phyloP scores from a whole-genome alignment of 345 rosid species.

The Stellera chamaejasme region DNA sequence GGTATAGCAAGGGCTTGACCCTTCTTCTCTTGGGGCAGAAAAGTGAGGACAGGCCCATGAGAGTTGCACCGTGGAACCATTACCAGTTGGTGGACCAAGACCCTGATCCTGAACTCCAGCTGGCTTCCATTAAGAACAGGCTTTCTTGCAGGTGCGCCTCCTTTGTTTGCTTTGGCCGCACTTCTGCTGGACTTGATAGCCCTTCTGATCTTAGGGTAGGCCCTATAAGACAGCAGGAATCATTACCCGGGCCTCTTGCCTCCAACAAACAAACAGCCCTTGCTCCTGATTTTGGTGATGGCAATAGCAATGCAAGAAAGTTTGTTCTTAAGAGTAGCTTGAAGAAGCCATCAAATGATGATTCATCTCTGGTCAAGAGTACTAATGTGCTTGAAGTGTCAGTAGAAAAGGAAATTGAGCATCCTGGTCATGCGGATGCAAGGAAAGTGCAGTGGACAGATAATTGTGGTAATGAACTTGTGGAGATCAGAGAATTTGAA shows the following conservation, averaged over 20 bases:
- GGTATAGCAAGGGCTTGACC: slow-evolving; percentile 84
- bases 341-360: slow-evolving; percentile 46
- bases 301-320: slow-evolving; percentile 31
- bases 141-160: slow-evolving; percentile 85
- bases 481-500: slow-evolving; percentile 85
- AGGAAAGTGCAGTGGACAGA: slow-evolving; percentile 97
- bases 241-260: slow-evolving; percentile 37
- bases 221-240: slow-evolving; percentile 54
- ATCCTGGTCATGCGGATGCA: slow-evolving; percentile 36
- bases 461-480: slow-evolving; percentile 83
- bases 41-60: slow-evolving; percentile 81
- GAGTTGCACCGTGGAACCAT: slow-evolving; percentile 92
- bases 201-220: slow-evolving; percentile 79
- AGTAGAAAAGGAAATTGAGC: slow-evolving; percentile 34
- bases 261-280: slow-evolving; percentile 33
- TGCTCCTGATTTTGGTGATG: slow-evolving; percentile 32
- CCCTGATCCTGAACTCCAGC: slow-evolving; percentile 72
- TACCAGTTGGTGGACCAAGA: slow-evolving; percentile 93
- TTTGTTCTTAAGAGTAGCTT: slow-evolving; percentile 63
- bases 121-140: slow-evolving; percentile 82
- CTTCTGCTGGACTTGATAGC: slow-evolving; percentile 70
- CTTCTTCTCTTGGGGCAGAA: slow-evolving; percentile 85
- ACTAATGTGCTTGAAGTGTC: slow-evolving; percentile 28
- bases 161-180: slow-evolving; percentile 80
- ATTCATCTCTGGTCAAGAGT: slow-evolving; percentile 28